These are phyloP conservation scores for Artemisia annua DNA, from an alignment of 129 eudicot species.

Conservation along the genomic window DNA sequence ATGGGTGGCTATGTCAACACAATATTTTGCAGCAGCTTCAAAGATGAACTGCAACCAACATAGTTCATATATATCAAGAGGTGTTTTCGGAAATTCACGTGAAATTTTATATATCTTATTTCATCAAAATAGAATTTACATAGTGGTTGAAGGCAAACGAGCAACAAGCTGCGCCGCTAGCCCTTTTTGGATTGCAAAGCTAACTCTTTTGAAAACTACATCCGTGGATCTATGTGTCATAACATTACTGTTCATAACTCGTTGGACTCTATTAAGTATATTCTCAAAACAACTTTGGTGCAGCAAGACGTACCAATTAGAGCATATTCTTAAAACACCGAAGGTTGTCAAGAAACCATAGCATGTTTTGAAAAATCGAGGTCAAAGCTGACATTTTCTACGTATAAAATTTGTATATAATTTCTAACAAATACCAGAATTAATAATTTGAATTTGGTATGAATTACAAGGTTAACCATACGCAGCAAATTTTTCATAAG, in stretches of 20 bases:
- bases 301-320: neutral
- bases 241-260: too few relatives aligned
- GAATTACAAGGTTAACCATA: neutral
- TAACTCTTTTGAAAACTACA: too few relatives aligned
- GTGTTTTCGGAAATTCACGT: too few relatives aligned
- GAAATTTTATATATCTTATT: too few relatives aligned
- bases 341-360: neutral
- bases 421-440: neutral
- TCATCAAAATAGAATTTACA: too few relatives aligned
- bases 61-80: neutral
- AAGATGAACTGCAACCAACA: constrained; percentile 70
- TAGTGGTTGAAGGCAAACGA: too few relatives aligned
- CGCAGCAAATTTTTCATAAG: neutral
- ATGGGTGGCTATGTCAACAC: constrained; percentile 87
- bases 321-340: neutral
- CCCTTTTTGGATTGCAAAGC: too few relatives aligned
- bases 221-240: too few relatives aligned
- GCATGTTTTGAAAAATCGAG: neutral
- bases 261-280: too few relatives aligned
- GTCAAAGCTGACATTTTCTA: neutral
- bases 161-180: too few relatives aligned
- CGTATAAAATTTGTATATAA: neutral
- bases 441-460: neutral
- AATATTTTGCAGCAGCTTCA: constrained; percentile 69
- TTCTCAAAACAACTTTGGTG: too few relatives aligned